Conservation (phyloP, 2,329 filamentous ascomycete genomes). For the Alternaria burnsii region DNA sequence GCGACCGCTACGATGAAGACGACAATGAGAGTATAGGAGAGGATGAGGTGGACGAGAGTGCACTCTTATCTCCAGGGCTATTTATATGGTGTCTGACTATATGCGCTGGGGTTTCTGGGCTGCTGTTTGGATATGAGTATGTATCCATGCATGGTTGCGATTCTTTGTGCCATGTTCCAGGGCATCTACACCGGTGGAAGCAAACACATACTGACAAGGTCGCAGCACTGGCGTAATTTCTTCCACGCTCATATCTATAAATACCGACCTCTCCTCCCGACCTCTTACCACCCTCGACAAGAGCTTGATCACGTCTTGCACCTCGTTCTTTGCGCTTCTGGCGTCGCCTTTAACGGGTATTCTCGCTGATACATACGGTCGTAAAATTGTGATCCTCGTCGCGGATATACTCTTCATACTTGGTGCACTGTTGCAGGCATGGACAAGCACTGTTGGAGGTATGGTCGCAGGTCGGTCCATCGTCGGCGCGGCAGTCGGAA, state of each 20-base stretch:
- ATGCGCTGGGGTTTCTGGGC: conserved; percentile 65
- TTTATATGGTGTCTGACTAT: conserved; percentile 67
- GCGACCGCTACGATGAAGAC: conserved; percentile 25
- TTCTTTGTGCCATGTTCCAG: background rate
- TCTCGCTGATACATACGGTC: conserved; percentile 76
- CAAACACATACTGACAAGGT: background rate
- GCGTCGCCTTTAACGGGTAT: conserved; percentile 64
- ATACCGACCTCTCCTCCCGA: conserved; percentile 61
- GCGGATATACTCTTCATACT: conserved; percentile 70
- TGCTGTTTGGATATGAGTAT: conserved; percentile 70
- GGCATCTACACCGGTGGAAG: background rate
- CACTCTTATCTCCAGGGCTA: conserved; percentile 34
- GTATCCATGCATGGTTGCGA: conserved; percentile 11
- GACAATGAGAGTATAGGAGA: conserved; percentile 20
- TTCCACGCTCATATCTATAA: conserved; percentile 66
- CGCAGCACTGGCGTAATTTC: conserved; percentile 67
- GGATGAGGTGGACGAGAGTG: conserved; percentile 48
- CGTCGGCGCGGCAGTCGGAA: conserved; percentile 77
- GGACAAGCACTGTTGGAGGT: conserved; percentile 62
- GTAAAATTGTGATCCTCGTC: conserved; percentile 81
- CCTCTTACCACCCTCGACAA: conserved; percentile 64
- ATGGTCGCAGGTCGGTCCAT: conserved; percentile 76
- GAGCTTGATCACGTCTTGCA: conserved; percentile 65
- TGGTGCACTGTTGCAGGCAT: conserved; percentile 72
- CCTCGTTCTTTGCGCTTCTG: conserved; percentile 65